A percentile compares a stretch with the other conserved stretches of the same genome.
These are phyloP conservation scores for Trichoderma hamatum DNA, from an alignment of 2,329 filamentous ascomycete genomes.

Conservation along the genomic window DNA sequence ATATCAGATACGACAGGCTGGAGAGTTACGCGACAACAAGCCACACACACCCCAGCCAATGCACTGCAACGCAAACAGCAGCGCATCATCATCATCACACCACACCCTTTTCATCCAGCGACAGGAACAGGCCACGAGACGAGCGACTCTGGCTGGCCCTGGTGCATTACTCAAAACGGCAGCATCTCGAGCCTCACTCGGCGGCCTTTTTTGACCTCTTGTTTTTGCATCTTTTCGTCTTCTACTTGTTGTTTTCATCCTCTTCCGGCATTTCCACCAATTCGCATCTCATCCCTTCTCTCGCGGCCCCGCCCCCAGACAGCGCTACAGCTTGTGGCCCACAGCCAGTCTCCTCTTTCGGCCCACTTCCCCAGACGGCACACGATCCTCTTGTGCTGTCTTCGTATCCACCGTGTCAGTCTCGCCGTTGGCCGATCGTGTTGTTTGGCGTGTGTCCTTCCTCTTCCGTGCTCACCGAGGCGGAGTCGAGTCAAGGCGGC, in stretches of 20 bases:
- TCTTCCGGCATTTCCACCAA: background rate
- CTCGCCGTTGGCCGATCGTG: background rate
- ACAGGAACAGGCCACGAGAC: background rate
- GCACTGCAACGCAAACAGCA: constrained; percentile 3
- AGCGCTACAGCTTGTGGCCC: constrained; percentile 16
- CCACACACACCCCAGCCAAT: background rate
- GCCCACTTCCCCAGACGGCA: constrained; percentile 30
- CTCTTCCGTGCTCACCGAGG: constrained; percentile 13
- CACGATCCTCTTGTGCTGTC: constrained; percentile 17
- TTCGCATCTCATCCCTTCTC: background rate
- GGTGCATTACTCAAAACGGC: constrained; percentile 5
- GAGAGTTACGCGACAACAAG: background rate
- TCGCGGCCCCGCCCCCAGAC: constrained; percentile 27
- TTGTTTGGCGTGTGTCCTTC: background rate
- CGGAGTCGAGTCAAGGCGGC: constrained; percentile 1
- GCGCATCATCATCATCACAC: constrained; percentile 16
- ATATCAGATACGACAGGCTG: background rate
- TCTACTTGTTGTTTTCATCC: background rate
- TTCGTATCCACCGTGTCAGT: constrained; percentile 11
- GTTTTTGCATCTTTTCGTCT: background rate
- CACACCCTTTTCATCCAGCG: constrained; percentile 3
- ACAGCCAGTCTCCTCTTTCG: background rate
- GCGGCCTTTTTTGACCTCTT: background rate
- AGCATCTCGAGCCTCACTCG: constrained; percentile 13
- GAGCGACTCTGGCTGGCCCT: background rate